Conservation (phyloP, 2,329 filamentous ascomycete genomes). For the Xylaria multiplex region DNA sequence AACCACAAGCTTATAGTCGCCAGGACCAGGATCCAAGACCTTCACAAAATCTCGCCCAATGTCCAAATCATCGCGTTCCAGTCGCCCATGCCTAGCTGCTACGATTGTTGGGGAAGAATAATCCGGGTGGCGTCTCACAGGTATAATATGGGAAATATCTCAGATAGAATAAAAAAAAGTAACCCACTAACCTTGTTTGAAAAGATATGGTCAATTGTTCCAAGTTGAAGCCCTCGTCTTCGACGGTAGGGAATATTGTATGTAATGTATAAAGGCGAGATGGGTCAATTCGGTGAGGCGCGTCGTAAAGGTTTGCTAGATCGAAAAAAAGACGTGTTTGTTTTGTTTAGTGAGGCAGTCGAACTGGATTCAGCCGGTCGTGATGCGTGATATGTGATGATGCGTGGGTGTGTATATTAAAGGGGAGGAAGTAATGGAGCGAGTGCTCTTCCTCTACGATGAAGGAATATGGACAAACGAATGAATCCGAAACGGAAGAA, state of each 20-base stretch:
- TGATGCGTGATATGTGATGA: conserved; percentile 16
- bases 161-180: background rate
- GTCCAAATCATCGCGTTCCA: background rate
- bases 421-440: conserved; percentile 50
- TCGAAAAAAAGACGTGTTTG: conserved; percentile 22
- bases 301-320: background rate
- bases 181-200: conserved; percentile 23
- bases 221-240: background rate
- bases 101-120: background rate
- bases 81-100: background rate
- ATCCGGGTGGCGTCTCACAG: background rate
- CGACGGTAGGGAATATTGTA: background rate
- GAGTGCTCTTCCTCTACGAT: conserved; percentile 50
- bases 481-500: conserved; percentile 52
- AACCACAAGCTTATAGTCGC: background rate
- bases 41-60: background rate
- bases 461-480: conserved; percentile 52
- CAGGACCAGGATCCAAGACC: background rate
- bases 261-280: background rate
- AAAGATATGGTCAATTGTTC: background rate
- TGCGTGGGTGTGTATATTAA: conserved; percentile 45
- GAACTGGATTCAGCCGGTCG: conserved; percentile 20
- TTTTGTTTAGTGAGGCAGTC: conserved; percentile 21
- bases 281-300: conserved; percentile 3
- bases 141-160: background rate